Evolutionary conservation across 2,329 filamentous ascomycete genomes (phyloP).

Genomic region (Macrophomina tecta): DNA sequence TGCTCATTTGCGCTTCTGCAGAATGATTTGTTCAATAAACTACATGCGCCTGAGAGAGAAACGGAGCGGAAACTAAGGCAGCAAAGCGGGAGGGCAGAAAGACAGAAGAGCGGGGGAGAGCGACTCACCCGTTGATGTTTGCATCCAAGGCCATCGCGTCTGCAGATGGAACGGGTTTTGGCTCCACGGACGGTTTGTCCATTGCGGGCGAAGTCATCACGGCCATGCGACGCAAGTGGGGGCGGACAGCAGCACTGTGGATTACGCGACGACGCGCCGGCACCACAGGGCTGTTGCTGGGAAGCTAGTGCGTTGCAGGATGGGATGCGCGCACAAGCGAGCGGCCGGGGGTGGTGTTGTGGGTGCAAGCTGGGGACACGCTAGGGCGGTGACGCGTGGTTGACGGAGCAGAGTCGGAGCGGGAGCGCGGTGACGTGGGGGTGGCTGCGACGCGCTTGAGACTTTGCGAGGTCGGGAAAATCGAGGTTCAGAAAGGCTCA

Average conservation of each 20-base stretch:
- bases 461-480: conserved; percentile 28
- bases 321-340: conserved; percentile 22
- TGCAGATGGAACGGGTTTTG: conserved; percentile 55
- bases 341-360: conserved; percentile 21
- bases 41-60: conserved; percentile 26
- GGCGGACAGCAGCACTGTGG: conserved; percentile 24
- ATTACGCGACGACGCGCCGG: conserved; percentile 27
- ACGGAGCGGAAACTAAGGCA: conserved; percentile 28
- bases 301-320: conserved; percentile 22
- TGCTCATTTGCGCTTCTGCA: conserved; percentile 30
- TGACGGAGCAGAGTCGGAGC: conserved; percentile 20
- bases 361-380: conserved; percentile 25
- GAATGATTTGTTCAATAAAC: conserved; percentile 33
- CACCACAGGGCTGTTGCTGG: conserved; percentile 24
- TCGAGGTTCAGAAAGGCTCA: conserved; percentile 28
- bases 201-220: conserved; percentile 47
- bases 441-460: conserved; percentile 27
- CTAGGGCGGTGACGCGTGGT: conserved; percentile 27
- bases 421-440: conserved; percentile 27
- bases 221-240: conserved; percentile 40
- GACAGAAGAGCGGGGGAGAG: conserved; percentile 34
- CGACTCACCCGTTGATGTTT: conserved; percentile 66
- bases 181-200: conserved; percentile 50
- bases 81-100: conserved; percentile 15
- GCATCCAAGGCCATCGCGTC: conserved; percentile 60